phyloP scores from a whole-genome alignment of 352 stramenopile genomes.

The Labyrinthula sp. region DNA sequence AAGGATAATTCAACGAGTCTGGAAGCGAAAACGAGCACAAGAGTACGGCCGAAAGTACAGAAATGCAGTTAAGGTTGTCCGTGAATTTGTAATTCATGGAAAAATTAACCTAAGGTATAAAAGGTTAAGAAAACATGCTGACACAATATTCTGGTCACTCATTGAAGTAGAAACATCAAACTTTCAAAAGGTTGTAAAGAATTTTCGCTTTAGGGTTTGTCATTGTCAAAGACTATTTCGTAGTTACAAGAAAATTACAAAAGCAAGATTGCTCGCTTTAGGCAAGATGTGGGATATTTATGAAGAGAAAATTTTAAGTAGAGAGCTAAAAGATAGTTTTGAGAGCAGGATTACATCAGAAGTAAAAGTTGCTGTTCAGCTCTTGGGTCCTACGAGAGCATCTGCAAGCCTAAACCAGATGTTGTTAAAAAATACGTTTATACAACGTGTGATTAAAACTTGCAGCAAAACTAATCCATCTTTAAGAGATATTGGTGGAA shows the following conservation, averaged over 20 bases:
- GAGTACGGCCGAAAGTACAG: conserved; percentile 9
- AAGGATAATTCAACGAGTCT: conserved; percentile 13
- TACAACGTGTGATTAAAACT: no score
- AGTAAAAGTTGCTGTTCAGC: no score
- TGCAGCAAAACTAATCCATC: no score
- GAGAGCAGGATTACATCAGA: no score
- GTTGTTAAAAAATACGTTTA: no score
- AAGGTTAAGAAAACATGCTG: neutral
- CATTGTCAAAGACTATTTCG: conserved; percentile 23
- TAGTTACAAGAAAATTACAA: conserved; percentile 2
- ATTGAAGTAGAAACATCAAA: conserved; percentile 22
- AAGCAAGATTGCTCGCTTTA: neutral
- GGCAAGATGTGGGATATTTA: conserved; percentile 7
- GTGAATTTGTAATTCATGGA: neutral
- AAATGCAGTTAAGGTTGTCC: conserved; percentile 10
- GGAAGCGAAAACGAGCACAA: conserved; percentile 12
- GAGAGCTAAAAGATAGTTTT: neutral
- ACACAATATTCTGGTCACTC: conserved; percentile 25
- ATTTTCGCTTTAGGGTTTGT: conserved; percentile 19
- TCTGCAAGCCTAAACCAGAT: no score
- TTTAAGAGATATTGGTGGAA: no score
- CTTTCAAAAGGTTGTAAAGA: conserved; percentile 28
- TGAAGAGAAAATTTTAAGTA: conserved; percentile 9
- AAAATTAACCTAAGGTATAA: neutral
- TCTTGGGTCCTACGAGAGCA: no score